Evolutionary conservation across 805 yeast species (phyloP).

Genomic region (Cyberlindnera amylophila): DNA sequence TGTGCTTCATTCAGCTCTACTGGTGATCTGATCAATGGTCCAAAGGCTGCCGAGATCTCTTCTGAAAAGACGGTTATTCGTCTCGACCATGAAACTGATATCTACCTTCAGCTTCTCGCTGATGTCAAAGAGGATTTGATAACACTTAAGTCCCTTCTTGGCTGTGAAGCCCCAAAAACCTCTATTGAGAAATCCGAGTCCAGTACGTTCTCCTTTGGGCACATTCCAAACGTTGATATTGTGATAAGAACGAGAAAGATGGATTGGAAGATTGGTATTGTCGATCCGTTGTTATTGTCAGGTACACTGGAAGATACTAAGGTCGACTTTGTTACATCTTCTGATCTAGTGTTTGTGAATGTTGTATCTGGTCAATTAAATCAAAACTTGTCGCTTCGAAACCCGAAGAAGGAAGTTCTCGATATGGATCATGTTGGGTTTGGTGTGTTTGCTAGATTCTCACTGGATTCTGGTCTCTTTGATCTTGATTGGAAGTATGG

Average conservation of each 20-base stretch:
- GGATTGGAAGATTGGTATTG: conserved; percentile 11
- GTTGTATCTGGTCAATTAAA: conserved; percentile 1
- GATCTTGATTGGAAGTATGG: conserved; percentile 1
- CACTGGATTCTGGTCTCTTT: conserved; percentile 1
- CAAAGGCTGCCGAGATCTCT: conserved; percentile 2
- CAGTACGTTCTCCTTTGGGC: background rate
- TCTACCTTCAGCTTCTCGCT: conserved; percentile 4
- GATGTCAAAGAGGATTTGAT: conserved; percentile 5
- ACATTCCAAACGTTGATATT: conserved; percentile 4
- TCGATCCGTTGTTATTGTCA: conserved; percentile 10
- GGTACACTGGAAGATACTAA: conserved; percentile 8
- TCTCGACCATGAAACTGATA: conserved; percentile 7
- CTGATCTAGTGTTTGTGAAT: background rate
- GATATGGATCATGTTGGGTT: conserved; percentile 3
- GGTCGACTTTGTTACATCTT: conserved; percentile 4
- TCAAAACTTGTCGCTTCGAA: background rate
- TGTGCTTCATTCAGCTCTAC: conserved; percentile 1
- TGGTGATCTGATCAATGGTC: conserved; percentile 2
- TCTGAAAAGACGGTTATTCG: conserved; percentile 10
- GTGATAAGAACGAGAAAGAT: conserved; percentile 3
- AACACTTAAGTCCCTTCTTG: background rate
- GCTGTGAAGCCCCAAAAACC: too few species aligned
- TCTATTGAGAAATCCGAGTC: too few species aligned
- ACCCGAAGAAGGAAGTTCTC: background rate
- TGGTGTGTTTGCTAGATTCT: conserved; percentile 3